Base-by-base conservation (phyloP, 2,329 filamentous ascomycete genomes). In the Cyphellophora europaea region DNA sequence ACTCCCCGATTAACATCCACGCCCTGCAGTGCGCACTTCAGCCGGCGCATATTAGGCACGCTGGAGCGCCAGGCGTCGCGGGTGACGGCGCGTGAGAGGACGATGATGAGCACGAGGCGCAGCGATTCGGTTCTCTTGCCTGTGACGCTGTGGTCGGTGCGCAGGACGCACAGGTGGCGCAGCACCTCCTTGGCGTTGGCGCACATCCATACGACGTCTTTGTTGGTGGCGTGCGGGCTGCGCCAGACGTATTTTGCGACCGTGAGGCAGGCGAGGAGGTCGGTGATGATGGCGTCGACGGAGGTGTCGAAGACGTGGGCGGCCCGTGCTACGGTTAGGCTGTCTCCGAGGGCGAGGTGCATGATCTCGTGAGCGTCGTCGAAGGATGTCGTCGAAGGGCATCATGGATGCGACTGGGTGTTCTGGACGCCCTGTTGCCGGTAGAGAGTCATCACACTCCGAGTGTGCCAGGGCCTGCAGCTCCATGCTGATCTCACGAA, bases 1-100 rank as follows among this genome's bases (percentile, higher is more conserved):
- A 52, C 15, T 32, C 47, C 16, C 40, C 39, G 6, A 49, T 52
- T 21, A 48, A 48, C 32, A 45, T 48, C 3, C 52, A 56, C 11
- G 54, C 44, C 33, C 49, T 47, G 27, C 52, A 54, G 14, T 47
- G 45, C 27, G 46, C 40, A 19, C 30, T 37, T 33, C 11, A 40
- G 17, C 5, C 34, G 38, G 16, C 38, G 38, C 38, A 40, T 37
- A 19, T 40, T 40, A 4, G 38, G 38, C 30, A 23, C 23, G 15
- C 34, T 31, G 12, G 38, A 30, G 13, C 38, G 38, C 27, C 30
- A 40, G 5, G 38, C 27, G 30, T 37, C 33, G 5, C 38, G 29
- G 14, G 36, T 37, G 14, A 35, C 37, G 27, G 34, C 36, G 6
- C 38, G 30, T 6, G 34, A 6, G n/a, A 40, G 17, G 6, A 40